A percentile compares a stretch with the other conserved stretches of the same genome.
Conservation (phyloP, 768 basidiomycete species). For the Lentinula aciculospora region DNA sequence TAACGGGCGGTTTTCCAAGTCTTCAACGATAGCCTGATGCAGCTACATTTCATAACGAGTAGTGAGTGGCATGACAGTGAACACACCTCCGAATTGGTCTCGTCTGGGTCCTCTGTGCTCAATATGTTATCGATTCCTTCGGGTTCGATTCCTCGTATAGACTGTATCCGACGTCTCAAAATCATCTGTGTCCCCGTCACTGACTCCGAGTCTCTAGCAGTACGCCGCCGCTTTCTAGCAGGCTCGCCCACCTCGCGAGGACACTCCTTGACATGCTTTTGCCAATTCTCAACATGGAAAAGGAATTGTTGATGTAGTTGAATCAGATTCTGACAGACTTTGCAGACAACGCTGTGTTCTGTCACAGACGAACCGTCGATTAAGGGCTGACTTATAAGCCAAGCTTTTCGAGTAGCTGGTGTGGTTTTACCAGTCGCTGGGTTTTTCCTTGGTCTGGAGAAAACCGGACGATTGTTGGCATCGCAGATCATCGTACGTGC, state of each 20-base stretch:
- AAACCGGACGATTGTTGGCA: neutral
- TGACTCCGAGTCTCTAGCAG: neutral
- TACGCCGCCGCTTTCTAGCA: neutral
- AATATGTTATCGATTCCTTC: neutral
- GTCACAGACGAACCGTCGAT: neutral
- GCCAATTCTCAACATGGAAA: neutral
- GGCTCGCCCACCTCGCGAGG: neutral
- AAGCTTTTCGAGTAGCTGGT: neutral
- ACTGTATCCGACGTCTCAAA: neutral
- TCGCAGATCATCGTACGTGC: neutral
- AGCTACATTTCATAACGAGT: neutral
- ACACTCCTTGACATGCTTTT: neutral
- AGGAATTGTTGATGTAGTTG: neutral
- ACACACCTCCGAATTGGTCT: neutral
- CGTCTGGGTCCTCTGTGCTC: neutral
- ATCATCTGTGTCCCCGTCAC: neutral
- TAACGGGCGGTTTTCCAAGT: neutral
- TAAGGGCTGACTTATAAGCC: neutral
- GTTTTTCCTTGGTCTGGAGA: neutral
- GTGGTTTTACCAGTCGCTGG: neutral
- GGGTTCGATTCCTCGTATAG: neutral
- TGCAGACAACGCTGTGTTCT: neutral
- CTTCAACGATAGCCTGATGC: neutral
- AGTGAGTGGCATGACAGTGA: neutral
- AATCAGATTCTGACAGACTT: neutral